Evolutionary conservation across 2,329 filamentous ascomycete species (phyloP).

Genomic region (Geosmithia putterillii): DNA sequence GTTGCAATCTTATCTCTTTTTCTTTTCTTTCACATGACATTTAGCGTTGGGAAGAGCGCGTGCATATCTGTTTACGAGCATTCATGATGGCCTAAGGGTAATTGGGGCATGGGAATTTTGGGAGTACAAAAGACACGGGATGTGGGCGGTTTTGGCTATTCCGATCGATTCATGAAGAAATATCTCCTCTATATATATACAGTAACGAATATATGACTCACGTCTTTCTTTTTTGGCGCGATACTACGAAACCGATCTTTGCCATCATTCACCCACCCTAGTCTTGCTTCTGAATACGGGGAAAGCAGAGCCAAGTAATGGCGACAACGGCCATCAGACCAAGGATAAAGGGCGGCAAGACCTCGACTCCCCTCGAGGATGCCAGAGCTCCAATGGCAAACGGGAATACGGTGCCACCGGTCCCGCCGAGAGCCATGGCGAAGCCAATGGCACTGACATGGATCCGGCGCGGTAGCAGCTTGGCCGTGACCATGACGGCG

Average conservation of each 20-base stretch:
- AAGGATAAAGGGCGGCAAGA: conserved; percentile 37
- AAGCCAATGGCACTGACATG: conserved; percentile 67
- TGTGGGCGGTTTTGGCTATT: no score
- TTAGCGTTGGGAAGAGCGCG: background rate
- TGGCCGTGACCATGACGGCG: conserved; percentile 57
- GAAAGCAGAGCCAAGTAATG: conserved; percentile 22
- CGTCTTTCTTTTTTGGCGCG: background rate
- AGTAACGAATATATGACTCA: background rate
- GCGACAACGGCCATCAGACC: conserved; percentile 24
- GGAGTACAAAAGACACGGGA: background rate
- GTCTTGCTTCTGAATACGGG: conserved; percentile 15
- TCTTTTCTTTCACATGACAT: background rate
- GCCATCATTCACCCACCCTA: no score
- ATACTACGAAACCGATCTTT: background rate
- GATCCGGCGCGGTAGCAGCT: conserved; percentile 54
- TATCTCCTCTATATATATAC: no score
- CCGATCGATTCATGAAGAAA: no score
- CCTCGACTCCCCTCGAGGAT: conserved; percentile 30
- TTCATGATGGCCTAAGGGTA: no score
- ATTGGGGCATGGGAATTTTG: no score
- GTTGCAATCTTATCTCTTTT: no score
- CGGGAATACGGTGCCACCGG: conserved; percentile 51
- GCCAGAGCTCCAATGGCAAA: conserved; percentile 53
- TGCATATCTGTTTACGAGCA: background rate
- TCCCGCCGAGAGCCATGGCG: conserved; percentile 58